phyloP scores from a whole-genome alignment of 2,329 filamentous ascomycete species.

The Blastomyces parvus region DNA sequence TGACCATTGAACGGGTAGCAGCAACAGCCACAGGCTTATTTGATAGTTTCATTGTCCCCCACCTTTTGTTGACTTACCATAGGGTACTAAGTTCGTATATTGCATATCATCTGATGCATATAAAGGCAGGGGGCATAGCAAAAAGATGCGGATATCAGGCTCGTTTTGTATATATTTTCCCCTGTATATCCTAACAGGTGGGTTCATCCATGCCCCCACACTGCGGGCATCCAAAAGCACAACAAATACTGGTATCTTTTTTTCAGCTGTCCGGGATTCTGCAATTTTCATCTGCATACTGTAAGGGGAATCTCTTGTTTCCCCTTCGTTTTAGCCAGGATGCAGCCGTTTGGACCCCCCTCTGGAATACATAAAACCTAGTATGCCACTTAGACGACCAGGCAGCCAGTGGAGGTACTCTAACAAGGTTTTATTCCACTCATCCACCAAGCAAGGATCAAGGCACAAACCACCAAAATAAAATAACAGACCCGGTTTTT shows the following conservation, averaged over 20 bases:
- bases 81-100: background rate
- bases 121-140: background rate
- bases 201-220: background rate
- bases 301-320: background rate
- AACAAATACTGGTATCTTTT: background rate
- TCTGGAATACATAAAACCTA: background rate
- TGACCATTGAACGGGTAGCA: too few species aligned
- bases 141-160: background rate
- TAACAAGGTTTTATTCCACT: too few species aligned
- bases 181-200: background rate
- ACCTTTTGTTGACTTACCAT: background rate
- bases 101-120: background rate
- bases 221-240: background rate
- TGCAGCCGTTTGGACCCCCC: background rate
- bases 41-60: too few species aligned
- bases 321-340: background rate
- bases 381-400: background rate
- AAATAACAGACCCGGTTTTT: too few species aligned
- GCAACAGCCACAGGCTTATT: too few species aligned
- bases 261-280: background rate
- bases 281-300: background rate
- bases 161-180: background rate
- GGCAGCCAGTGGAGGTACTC: too few species aligned
- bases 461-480: too few species aligned
- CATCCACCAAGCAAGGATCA: too few species aligned